Evolutionary conservation across 331 rosid genomes (phyloP), one percentile per base, ranked within the genome.

Genomic region (Cydonia oblonga): DNA sequence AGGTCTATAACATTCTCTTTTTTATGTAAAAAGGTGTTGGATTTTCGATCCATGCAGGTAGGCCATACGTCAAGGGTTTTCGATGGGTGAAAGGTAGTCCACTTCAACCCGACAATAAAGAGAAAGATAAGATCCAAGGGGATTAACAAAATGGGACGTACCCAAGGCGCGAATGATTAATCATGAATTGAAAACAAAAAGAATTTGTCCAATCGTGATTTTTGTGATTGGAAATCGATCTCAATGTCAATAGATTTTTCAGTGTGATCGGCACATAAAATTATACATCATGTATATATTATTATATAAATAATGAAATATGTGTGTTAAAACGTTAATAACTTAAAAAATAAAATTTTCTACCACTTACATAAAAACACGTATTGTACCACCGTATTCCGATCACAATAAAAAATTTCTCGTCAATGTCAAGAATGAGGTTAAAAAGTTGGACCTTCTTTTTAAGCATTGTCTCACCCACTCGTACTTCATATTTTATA

Each of bases 201-300:
- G 56, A 40, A 19, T 14, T 54, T 44, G 51, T 2, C 13, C 16
- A 12, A 22, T 25, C 56, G 44, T 65, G 77, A 51, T 35, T 7
- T 69, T 57, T 44, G 77, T 28, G 70, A 20, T 15, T 51, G 7
- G 38, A 28, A 59, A 49, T 16, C 52, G 19, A 28, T 16, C n/a
- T 24, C 60, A 4, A 15, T 24, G 70, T 22, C 23, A 18, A 23
- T 19, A 40, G 0, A 33, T 33, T 33, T 33, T 33, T 33, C 0
- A 8, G 40, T 33, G 3, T 33, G 40, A 33, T 8, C 40, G 3
- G 40, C 3, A 33, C 40, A 33, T 3, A 0, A 33, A 1, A 33
- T 33, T 0, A 0, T 33, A 33, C 0, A 8, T 0, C 1, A 33
- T 8, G 11, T 33, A 1, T 8, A 3, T 33, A 1, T 33, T 0